A percentile compares a stretch with the other conserved stretches of the same genome.
These are phyloP conservation scores for Chlorella sp. DNA, from an alignment of 139 green algal species.

Conservation along the genomic window DNA sequence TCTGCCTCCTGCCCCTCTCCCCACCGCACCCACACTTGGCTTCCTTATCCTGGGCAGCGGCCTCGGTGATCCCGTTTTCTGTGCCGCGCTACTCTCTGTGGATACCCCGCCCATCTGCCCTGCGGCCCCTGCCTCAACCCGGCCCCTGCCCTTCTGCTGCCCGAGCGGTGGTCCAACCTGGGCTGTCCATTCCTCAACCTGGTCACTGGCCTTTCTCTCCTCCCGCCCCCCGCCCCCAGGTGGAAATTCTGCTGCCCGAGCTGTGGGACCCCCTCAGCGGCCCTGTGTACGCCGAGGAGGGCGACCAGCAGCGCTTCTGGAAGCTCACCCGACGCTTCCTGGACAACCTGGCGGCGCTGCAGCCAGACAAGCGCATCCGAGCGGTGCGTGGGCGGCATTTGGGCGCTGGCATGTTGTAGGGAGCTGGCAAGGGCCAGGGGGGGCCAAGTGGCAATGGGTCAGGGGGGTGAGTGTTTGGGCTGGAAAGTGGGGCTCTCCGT, in stretches of 20 bases:
- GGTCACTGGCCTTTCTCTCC: background rate
- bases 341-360: slow-evolving; percentile 58
- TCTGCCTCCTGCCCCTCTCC: too few species aligned
- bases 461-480: too few species aligned
- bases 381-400: slow-evolving; percentile 34
- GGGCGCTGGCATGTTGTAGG: too few species aligned
- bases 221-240: background rate
- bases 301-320: slow-evolving; percentile 87
- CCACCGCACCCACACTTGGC: background rate
- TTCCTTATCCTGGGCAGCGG: too few species aligned
- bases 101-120: too few species aligned
- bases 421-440: too few species aligned
- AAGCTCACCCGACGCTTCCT: slow-evolving; percentile 82
- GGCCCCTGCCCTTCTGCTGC: too few species aligned
- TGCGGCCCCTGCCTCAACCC: too few species aligned
- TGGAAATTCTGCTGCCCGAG: slow-evolving; percentile 83
- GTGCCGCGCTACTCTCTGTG: slow-evolving; percentile 88
- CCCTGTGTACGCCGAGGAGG: slow-evolving; percentile 86
- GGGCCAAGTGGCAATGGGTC: too few species aligned
- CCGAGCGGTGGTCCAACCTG: too few species aligned
- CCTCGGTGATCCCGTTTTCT: slow-evolving; percentile 74
- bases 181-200: too few species aligned
- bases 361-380: slow-evolving; percentile 8
- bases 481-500: too few species aligned
- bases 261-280: slow-evolving; percentile 87